Evolutionary conservation across 306 rosid genomes (phyloP).

Genomic region (Lupinus albus): DNA sequence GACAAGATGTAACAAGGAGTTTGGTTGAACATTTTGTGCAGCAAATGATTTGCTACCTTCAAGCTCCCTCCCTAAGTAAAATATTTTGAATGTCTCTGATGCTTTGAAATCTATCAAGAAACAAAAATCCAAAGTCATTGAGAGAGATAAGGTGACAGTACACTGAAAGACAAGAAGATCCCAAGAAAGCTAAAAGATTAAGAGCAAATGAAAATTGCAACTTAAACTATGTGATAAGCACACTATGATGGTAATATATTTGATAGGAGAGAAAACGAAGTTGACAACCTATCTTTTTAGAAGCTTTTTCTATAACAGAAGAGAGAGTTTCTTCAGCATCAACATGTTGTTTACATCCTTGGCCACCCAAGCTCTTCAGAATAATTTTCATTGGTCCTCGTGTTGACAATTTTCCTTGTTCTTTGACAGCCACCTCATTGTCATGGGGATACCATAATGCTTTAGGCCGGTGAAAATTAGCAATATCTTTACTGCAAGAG

Average conservation of each 20-base stretch:
- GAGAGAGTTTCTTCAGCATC: slow-evolving; percentile 78
- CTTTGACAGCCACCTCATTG: slow-evolving; percentile 75
- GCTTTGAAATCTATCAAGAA: slow-evolving; percentile 74
- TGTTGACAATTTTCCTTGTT: slow-evolving; percentile 76
- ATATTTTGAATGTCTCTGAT: slow-evolving; percentile 70
- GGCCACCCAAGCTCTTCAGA: slow-evolving; percentile 92
- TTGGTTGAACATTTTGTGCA: slow-evolving; percentile 84
- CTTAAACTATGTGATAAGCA: too few species aligned
- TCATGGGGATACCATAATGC: slow-evolving; percentile 97
- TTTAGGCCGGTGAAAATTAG: slow-evolving; percentile 96
- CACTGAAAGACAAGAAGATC: slow-evolving; percentile 12
- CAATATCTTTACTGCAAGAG: slow-evolving; percentile 83
- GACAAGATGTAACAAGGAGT: slow-evolving; percentile 93
- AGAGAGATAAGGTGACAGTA: slow-evolving; percentile 29
- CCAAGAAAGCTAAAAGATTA: not conserved
- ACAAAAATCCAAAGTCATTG: slow-evolving; percentile 20
- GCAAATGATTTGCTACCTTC: slow-evolving; percentile 71
- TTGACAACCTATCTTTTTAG: slow-evolving; percentile 91
- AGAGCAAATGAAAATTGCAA: not conserved
- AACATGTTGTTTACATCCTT: slow-evolving; percentile 81
- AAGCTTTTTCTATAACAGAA: slow-evolving; percentile 82
- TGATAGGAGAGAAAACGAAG: slow-evolving; percentile 12
- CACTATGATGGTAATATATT: slow-evolving; percentile 25
- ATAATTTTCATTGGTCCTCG: slow-evolving; percentile 83
- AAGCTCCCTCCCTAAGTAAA: slow-evolving; percentile 82